A percentile compares a stretch with the other conserved stretches of the same genome.
These are phyloP conservation scores for Anthostomella pinea DNA, from an alignment of 2,329 filamentous ascomycete genomes.

Conservation along the genomic window DNA sequence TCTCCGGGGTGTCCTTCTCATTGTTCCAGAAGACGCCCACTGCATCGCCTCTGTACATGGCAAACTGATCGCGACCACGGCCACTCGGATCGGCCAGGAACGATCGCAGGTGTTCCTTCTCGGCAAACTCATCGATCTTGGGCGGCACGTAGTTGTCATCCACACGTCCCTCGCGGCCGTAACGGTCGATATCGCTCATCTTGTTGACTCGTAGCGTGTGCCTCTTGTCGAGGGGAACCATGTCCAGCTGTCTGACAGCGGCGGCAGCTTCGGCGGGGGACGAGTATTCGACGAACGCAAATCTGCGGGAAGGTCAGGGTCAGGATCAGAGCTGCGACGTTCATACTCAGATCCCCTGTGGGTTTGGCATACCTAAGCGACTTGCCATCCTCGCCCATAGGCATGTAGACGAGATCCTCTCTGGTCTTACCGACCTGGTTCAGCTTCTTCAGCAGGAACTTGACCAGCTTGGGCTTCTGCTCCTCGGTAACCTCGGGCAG, in stretches of 20 bases:
- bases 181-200: constrained; percentile 95
- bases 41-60: constrained; percentile 86
- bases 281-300: constrained; percentile 95
- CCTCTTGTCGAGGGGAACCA: constrained; percentile 89
- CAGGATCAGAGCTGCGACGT: not conserved
- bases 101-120: constrained; percentile 92
- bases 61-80: constrained; percentile 90
- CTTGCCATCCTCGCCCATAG: constrained; percentile 80
- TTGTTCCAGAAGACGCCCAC: constrained; percentile 99
- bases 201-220: constrained; percentile 97
- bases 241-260: constrained; percentile 84
- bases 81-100: constrained; percentile 80
- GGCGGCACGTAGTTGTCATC: constrained; percentile 87
- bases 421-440: constrained; percentile 79
- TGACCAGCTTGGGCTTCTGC: constrained; percentile 89
- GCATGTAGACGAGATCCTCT: constrained; percentile 92
- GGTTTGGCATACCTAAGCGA: constrained; percentile 76
- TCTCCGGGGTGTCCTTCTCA: constrained; percentile 85
- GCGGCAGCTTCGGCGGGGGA: constrained; percentile 85
- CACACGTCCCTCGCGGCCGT: constrained; percentile 87
- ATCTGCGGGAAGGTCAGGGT: constrained; percentile 50
- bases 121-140: constrained; percentile 76
- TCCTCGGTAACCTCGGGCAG: constrained; percentile 86
- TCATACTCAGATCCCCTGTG: too few species aligned
- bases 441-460: constrained; percentile 93